Evolutionary conservation across 306 rosid genomes (phyloP).

Genomic region (Hippophae rhamnoides): DNA sequence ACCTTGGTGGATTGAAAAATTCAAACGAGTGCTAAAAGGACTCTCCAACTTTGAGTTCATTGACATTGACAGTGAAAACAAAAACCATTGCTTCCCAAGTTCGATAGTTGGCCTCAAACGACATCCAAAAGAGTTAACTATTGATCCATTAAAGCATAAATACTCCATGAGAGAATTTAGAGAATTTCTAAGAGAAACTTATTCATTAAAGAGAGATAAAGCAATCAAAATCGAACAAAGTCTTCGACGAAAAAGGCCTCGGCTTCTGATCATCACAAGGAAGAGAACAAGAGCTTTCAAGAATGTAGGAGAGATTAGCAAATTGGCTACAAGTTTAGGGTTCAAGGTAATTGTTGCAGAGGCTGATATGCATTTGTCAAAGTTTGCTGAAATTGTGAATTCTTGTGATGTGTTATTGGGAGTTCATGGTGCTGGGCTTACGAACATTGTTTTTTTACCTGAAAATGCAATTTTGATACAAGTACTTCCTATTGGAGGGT

Average conservation of each 20-base stretch:
- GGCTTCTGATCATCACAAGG: conserved; percentile 59
- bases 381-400: conserved; percentile 49
- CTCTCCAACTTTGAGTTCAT: conserved; percentile 50
- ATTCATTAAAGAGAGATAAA: conserved; percentile 34
- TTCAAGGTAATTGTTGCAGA: conserved; percentile 47
- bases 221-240: conserved; percentile 29
- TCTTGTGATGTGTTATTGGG: conserved; percentile 90
- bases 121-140: conserved; percentile 39
- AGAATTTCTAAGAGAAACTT: conserved; percentile 47
- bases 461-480: conserved; percentile 67
- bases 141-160: conserved; percentile 48
- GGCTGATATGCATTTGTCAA: conserved; percentile 32
- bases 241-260: conserved; percentile 30
- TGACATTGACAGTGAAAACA: conserved; percentile 43
- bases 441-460: conserved; percentile 81
- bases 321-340: conserved; percentile 50
- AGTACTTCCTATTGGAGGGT: conserved; percentile 63
- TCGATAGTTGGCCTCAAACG: conserved; percentile 63
- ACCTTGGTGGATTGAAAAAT: conserved; percentile 49
- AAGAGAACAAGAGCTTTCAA: conserved; percentile 57
- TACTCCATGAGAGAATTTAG: conserved; percentile 65
- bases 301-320: conserved; percentile 39
- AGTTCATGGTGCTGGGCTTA: conserved; percentile 91
- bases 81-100: conserved; percentile 68
- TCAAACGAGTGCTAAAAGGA: conserved; percentile 30